phyloP scores from a whole-genome alignment of 2,329 filamentous ascomycete species.

The Venturia aucupariae region DNA sequence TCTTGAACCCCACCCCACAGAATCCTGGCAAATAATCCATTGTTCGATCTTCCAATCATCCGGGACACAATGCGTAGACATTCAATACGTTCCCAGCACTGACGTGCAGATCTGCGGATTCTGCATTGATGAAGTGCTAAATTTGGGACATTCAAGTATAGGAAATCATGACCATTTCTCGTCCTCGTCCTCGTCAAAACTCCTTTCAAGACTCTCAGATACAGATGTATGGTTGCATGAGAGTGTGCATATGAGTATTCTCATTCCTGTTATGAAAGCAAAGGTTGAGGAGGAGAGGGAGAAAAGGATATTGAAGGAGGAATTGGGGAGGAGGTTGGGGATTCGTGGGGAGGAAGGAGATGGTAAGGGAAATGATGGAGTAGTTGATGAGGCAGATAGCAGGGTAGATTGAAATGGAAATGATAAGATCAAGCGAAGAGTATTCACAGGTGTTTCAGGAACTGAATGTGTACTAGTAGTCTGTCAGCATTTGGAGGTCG shows the following conservation, averaged over 20 bases:
- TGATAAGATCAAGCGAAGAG: too few relatives aligned
- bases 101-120: not conserved
- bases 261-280: not conserved
- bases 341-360: not conserved
- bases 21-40: not conserved
- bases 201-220: not conserved
- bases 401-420: too few relatives aligned
- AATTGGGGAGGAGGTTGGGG: not conserved
- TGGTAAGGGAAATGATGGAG: not conserved
- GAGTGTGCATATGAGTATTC: not conserved
- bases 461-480: too few relatives aligned
- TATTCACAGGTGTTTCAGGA: too few relatives aligned
- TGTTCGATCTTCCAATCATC: not conserved
- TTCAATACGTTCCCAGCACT: not conserved
- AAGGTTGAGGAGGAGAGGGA: not conserved
- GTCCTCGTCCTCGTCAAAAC: not conserved
- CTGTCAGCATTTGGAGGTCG: too few relatives aligned
- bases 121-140: not conserved
- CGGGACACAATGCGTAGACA: not conserved
- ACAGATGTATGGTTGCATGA: not conserved
- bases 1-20: not conserved
- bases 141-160: not conserved
- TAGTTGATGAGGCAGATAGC: too few relatives aligned
- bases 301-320: not conserved
- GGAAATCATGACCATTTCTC: not conserved